Evolutionary conservation across 768 basidiomycete genomes (phyloP).

Genomic region (Suillus brevipes): DNA sequence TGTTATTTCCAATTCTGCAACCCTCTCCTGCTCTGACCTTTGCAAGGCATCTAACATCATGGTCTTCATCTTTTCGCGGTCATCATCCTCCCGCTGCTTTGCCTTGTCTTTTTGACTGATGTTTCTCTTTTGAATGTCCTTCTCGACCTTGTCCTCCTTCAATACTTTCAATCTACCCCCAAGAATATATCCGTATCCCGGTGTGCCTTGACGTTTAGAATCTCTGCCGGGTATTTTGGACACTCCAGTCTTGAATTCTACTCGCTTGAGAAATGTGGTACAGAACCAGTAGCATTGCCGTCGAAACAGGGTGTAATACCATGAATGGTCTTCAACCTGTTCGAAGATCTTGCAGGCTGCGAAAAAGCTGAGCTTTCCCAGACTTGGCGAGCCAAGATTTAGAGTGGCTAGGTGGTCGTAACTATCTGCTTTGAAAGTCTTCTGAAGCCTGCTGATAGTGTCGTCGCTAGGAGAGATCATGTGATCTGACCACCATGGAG

Average conservation of each 20-base stretch:
- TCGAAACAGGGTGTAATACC: conserved; percentile 7
- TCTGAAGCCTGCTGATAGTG: conserved; percentile 2
- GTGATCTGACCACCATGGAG: neutral
- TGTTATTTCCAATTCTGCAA: neutral
- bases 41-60: neutral
- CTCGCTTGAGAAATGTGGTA: conserved; percentile 3
- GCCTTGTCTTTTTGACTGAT: neutral
- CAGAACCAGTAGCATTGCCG: conserved; percentile 13
- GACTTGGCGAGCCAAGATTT: neutral
- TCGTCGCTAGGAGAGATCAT: conserved; percentile 4
- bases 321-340: neutral
- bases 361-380: conserved; percentile 4
- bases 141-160: neutral
- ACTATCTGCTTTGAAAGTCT: neutral
- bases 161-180: neutral
- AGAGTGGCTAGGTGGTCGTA: conserved; percentile 10
- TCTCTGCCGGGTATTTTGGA: neutral
- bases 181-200: neutral
- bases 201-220: neutral
- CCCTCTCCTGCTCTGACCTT: conserved; percentile 3
- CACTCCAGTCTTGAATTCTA: neutral
- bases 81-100: conserved; percentile 2
- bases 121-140: neutral
- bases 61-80: neutral
- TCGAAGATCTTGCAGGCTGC: conserved; percentile 4